Conservation (phyloP, 495 filamentous ascomycete genomes). For the Venustampulla echinocandica region DNA sequence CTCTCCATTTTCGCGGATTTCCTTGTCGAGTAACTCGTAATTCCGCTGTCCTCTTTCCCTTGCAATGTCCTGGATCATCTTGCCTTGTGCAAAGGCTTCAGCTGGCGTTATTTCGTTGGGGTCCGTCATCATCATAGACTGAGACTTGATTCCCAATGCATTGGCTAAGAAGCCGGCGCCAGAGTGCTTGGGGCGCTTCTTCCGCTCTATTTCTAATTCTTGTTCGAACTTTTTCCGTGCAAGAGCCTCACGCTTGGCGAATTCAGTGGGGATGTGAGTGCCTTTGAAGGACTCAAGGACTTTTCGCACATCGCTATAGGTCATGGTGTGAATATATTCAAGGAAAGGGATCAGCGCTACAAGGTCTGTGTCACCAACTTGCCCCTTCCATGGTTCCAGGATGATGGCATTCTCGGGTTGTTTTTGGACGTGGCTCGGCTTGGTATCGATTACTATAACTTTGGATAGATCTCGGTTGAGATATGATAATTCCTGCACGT, state of each 20-base stretch:
- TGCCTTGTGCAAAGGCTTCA: slow-evolving; percentile 73
- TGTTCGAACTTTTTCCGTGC: slow-evolving; percentile 73
- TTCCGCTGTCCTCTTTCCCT: slow-evolving; percentile 83
- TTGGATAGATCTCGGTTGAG: slow-evolving; percentile 93
- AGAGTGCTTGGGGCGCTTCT: slow-evolving; percentile 39
- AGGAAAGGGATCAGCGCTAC: slow-evolving; percentile 89
- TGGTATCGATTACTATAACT: slow-evolving; percentile 85
- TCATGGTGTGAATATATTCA: slow-evolving; percentile 93
- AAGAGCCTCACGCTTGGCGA: slow-evolving; percentile 76
- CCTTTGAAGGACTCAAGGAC: slow-evolving; percentile 85
- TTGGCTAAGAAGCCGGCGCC: slow-evolving; percentile 55
- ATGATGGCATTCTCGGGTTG: slow-evolving; percentile 95
- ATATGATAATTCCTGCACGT: slow-evolving; percentile 75
- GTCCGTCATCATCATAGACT: slow-evolving; percentile 38
- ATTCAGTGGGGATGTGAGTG: slow-evolving; percentile 76
- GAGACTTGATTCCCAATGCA: slow-evolving; percentile 67
- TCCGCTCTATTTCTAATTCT: slow-evolving; percentile 60
- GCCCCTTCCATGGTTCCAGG: slow-evolving; percentile 80
- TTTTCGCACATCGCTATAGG: slow-evolving; percentile 70
- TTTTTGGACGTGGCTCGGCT: slow-evolving; percentile 63
- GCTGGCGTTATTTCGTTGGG: slow-evolving; percentile 55
- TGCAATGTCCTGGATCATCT: slow-evolving; percentile 91
- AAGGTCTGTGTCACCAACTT: slow-evolving; percentile 71
- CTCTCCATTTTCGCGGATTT: slow-evolving; percentile 86
- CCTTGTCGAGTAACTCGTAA: slow-evolving; percentile 78